phyloP scores from a whole-genome alignment of 225 moss, liverwort and hornwort species.

The Ulota crispa region DNA sequence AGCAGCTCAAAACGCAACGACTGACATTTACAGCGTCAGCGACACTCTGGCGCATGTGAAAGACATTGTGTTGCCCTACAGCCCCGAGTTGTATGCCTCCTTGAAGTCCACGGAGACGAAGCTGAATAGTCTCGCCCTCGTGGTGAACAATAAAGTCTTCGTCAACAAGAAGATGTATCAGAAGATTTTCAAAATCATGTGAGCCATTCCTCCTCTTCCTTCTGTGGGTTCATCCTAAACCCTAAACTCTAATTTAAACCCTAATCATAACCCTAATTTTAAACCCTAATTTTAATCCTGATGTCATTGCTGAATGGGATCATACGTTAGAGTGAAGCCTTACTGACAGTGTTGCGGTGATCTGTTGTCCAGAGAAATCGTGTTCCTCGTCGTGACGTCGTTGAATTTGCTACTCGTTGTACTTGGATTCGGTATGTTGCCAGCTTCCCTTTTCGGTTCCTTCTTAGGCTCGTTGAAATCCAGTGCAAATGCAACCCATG shows the following conservation, averaged over 20 bases:
- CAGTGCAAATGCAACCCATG: background rate
- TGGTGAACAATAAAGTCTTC: slow-evolving; percentile 42
- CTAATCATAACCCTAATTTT: too few relatives aligned
- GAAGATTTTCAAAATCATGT: slow-evolving; percentile 45
- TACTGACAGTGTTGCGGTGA: background rate
- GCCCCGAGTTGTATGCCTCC: background rate
- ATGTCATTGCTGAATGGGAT: background rate
- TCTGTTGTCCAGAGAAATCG: slow-evolving; percentile 38
- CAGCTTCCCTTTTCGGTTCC: background rate
- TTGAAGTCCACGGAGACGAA: slow-evolving; percentile 43
- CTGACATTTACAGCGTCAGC: slow-evolving; percentile 31
- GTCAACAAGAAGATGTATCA: slow-evolving; percentile 51
- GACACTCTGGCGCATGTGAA: slow-evolving; percentile 34
- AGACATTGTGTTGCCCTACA: slow-evolving; percentile 32
- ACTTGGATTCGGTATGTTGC: slow-evolving; percentile 51
- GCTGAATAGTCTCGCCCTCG: slow-evolving; percentile 32
- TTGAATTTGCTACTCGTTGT: slow-evolving; percentile 41
- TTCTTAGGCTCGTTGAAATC: background rate
- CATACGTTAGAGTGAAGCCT: background rate
- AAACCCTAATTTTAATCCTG: too few relatives aligned
- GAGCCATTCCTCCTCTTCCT: background rate
- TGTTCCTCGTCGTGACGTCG: slow-evolving; percentile 45
- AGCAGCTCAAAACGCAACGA: slow-evolving; percentile 43
- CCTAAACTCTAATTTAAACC: too few relatives aligned
- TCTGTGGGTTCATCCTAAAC: too few relatives aligned